These are phyloP conservation scores for Solioccasus polychromus DNA, from an alignment of 768 basidiomycete genomes.

Conservation along the genomic window DNA sequence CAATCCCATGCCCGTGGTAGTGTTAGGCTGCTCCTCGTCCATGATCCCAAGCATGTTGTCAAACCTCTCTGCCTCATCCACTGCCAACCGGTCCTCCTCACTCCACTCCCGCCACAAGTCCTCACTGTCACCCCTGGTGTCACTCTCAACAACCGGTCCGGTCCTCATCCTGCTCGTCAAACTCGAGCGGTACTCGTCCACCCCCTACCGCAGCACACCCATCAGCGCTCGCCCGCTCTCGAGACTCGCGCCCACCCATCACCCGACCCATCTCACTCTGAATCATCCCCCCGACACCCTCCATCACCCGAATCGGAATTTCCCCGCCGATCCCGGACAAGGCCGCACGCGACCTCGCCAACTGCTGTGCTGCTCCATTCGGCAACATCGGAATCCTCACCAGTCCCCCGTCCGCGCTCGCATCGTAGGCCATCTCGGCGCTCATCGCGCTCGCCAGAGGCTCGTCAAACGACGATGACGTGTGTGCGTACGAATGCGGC, in stretches of 20 bases:
- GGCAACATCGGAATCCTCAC: slow-evolving; percentile 70
- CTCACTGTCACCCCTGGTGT: slow-evolving; percentile 10
- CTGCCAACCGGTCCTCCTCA: slow-evolving; percentile 29
- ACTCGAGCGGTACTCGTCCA: slow-evolving; percentile 42
- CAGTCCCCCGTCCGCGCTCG: slow-evolving; percentile 35
- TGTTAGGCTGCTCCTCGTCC: slow-evolving; percentile 34
- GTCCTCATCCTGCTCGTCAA: slow-evolving; percentile 70
- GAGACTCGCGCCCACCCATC: background rate
- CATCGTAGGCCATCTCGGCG: slow-evolving; percentile 53
- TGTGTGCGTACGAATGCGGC: background rate
- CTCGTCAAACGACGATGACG: slow-evolving; percentile 58
- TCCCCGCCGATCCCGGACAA: slow-evolving; percentile 21
- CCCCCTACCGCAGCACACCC: background rate
- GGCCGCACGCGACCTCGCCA: background rate
- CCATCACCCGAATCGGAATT: slow-evolving; percentile 58
- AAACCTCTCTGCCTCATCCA: slow-evolving; percentile 32
- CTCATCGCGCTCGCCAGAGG: slow-evolving; percentile 73
- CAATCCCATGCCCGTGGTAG: background rate
- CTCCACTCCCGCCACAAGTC: slow-evolving; percentile 26
- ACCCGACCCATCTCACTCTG: slow-evolving; percentile 46
- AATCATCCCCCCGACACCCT: slow-evolving; percentile 54
- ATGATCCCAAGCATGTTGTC: slow-evolving; percentile 34
- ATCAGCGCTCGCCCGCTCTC: background rate
- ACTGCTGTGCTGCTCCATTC: slow-evolving; percentile 49
- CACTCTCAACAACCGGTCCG: too few relatives aligned